Base-by-base conservation (phyloP, 805 yeast species). In the Dipodascus albidus region DNA sequence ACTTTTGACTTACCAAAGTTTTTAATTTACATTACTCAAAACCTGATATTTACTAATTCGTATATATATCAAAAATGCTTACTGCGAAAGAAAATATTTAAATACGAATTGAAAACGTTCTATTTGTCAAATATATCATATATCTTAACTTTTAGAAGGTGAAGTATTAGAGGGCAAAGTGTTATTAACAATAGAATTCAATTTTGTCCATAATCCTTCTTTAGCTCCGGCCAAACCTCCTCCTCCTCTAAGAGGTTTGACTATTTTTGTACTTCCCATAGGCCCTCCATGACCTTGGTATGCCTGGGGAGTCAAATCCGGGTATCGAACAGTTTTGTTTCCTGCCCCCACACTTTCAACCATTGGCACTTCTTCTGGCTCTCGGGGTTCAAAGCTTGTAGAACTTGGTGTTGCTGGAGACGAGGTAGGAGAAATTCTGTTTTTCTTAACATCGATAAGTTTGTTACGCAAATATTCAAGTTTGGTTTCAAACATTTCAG, bases 161-260 rank as follows among this genome's bases (percentile, higher is more conserved):
- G n/a, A n/a, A n/a, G n/a, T n/a, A n/a, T n/a, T n/a, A 6, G 44
- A 38, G n/a, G 44, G 44, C 4, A 38, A 19, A 6, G 44, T 38
- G 15, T 38, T 38, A 17, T 38, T 38, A 6, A 38, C 44, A 38
- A 38, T 38, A 6, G 44, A 38, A 22, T 52, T 54, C 15, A 54
- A 41, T 31, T 52, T 48, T 4, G 47, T 48, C 56, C 55, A 57
- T 3, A 57, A 49, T 11, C 59, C 56, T 24, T 42, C 51, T 42
- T 53, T 27, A 15, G 38, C 23, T 27, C 31, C 52, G 6, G 59
- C 62, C 20, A 50, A 41, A 49, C 35, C 33, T 19, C 53, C 64
- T 4, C 66, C 69, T 4, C 82, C 82, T 52, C 82, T 70, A 42
- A 81, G 57, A 2, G 86, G 85, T 63, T 81, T 82, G 19, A 82